Percentiles rank a stretch among this genome's conserved stretches.
These are phyloP conservation scores for Starmerella apis DNA, from an alignment of 805 yeast species.

Conservation along the genomic window DNA sequence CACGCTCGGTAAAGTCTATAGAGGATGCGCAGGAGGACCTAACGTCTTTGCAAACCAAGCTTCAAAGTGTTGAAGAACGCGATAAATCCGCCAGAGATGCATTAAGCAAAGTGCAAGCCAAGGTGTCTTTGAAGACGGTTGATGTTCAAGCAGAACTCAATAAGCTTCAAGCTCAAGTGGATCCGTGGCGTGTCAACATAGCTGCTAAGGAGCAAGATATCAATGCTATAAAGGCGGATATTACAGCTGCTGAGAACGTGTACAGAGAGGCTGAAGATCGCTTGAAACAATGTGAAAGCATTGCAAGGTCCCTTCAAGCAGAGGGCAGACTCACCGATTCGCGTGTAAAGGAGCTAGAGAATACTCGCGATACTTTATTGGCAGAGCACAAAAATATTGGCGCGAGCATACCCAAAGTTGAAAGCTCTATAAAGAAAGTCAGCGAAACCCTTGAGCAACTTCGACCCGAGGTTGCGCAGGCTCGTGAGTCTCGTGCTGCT, in stretches of 20 bases:
- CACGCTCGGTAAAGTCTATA: conserved; percentile 30
- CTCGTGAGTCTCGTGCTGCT: conserved; percentile 46
- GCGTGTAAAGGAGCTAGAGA: conserved; percentile 36
- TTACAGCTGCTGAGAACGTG: conserved; percentile 54
- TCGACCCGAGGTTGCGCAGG: conserved; percentile 45
- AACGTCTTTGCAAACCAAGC: conserved; percentile 35
- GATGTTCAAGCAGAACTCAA: conserved; percentile 57
- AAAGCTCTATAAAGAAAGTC: conserved; percentile 42
- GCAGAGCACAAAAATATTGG: background rate
- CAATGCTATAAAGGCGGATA: conserved; percentile 53
- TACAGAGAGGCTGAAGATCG: conserved; percentile 49
- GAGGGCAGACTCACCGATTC: conserved; percentile 2
- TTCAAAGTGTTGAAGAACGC: conserved; percentile 37
- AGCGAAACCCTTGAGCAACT: conserved; percentile 30
- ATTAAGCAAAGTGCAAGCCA: conserved; percentile 54
- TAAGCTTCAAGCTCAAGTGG: conserved; percentile 50
- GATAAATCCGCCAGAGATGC: conserved; percentile 38
- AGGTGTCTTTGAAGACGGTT: conserved; percentile 64
- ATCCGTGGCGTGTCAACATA: conserved; percentile 66
- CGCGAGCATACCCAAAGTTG: conserved; percentile 34
- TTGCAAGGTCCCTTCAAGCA: background rate
- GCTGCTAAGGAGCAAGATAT: conserved; percentile 39
- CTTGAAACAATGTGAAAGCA: conserved; percentile 33
- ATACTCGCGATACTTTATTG: background rate
- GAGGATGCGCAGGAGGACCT: conserved; percentile 32